Base-by-base conservation (phyloP, 1,284 basidiomycete genomes). In the Volvariella volvacea region DNA sequence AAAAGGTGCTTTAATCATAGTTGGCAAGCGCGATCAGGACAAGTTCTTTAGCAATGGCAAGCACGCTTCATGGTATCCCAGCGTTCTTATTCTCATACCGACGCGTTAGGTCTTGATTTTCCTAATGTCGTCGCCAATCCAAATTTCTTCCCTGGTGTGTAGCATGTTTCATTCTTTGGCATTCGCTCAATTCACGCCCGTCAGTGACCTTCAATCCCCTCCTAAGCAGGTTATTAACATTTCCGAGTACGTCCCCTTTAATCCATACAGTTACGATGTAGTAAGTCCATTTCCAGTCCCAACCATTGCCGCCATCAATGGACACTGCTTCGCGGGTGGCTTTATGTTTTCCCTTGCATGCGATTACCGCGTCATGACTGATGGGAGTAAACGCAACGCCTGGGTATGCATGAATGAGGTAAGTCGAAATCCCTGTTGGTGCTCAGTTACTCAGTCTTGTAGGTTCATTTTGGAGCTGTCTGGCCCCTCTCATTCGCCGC, bases 331-430 rank as follows among this genome's bases (percentile, higher is more conserved):
- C 60, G 93, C 93, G 2, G 93, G 76, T 9, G 93, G 82, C 14
- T 83, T 91, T 59, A 80, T 91, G 55, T 68, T 95, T 17, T 77
- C 88, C 1, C 66, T 94, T 42, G 76, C 75, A 3, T 95, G 92
- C 61, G 93, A 97, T 62, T 95, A 91, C 65, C 79, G 93, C 25
- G 74, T 96, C 46, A 93, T 95, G 83, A 86, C 78, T 17, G 85
- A 89, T 51, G 85, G 81, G 15, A 83, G 74, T 53, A 81, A 78
- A 57, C 80, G 82, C 39, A 78, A 81, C 50, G 86, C 87, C 8
- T 93, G 89, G 82, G 66, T 92, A 47, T 90, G 80, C 61, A 95
- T 96, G 92, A 96, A 96, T 60, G 93, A 97, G 68, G 87, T 89
- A 50, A 50, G 61, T 40, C 7, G 17, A 21, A 33, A 25, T 44